Evolutionary conservation across 371 early-diverging fungal species (phyloP).

Genomic region (Mortierella sp.): DNA sequence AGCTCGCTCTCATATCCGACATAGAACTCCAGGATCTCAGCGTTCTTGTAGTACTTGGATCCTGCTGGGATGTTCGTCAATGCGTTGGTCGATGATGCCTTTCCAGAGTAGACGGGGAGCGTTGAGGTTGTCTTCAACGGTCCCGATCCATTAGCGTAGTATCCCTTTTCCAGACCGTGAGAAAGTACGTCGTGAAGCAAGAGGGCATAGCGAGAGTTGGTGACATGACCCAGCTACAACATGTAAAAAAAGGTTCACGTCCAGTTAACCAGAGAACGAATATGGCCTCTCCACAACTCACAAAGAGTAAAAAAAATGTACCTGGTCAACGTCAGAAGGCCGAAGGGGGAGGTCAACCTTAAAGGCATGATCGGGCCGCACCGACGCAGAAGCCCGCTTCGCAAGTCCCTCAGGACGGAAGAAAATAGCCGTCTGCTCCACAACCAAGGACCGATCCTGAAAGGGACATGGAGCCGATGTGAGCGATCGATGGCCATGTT

Average conservation of each 20-base stretch:
- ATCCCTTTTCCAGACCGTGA: constrained; percentile 31
- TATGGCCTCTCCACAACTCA: not conserved
- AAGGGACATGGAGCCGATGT: constrained; percentile 4
- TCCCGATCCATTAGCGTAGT: constrained; percentile 46
- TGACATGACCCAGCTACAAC: constrained; percentile 38
- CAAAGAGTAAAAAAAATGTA: not conserved
- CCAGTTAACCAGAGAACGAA: not conserved
- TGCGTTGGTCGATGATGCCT: not conserved
- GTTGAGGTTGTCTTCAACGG: constrained; percentile 4
- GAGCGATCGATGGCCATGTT: constrained; percentile 29
- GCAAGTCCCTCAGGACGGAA: not conserved
- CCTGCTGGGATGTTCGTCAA: constrained; percentile 24
- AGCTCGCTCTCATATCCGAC: constrained; percentile 46
- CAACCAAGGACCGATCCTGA: not conserved
- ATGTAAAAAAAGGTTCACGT: not conserved
- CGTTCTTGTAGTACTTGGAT: constrained; percentile 27
- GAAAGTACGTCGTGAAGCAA: constrained; percentile 26
- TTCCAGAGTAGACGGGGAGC: constrained; percentile 8
- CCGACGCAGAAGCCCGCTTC: not conserved
- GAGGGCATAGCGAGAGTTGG: constrained; percentile 32
- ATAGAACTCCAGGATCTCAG: constrained; percentile 29
- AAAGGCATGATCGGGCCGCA: constrained; percentile 39
- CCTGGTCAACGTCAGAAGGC: constrained; percentile 40
- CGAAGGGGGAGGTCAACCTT: constrained; percentile 21
- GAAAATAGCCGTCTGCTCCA: constrained; percentile 9